These are phyloP conservation scores for Xylaria scruposa DNA, from an alignment of 495 filamentous ascomycete genomes.

Conservation along the genomic window DNA sequence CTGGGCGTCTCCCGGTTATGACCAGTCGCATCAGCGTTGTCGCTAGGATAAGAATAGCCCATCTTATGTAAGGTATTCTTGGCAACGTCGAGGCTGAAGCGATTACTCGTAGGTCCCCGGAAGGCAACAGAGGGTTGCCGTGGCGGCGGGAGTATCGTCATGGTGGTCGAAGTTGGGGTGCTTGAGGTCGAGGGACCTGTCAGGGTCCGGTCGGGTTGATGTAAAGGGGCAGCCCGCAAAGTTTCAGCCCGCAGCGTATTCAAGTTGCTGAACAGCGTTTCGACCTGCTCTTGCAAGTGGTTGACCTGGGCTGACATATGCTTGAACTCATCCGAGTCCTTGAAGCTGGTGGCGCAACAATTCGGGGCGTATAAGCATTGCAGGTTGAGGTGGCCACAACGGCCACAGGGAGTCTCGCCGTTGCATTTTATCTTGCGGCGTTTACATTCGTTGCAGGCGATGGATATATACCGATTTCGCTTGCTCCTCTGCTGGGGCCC, in stretches of 20 bases:
- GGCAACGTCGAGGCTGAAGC: conserved; percentile 86
- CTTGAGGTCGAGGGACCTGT: conserved; percentile 44
- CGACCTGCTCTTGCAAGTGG: conserved; percentile 83
- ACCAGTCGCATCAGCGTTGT: conserved; percentile 65
- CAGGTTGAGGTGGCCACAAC: conserved; percentile 82
- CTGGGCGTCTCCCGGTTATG: conserved; percentile 62
- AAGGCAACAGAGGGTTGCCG: conserved; percentile 75
- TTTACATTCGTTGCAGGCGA: conserved; percentile 91
- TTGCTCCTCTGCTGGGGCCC: conserved; percentile 62
- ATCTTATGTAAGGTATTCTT: conserved; percentile 87
- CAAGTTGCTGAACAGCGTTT: conserved; percentile 72
- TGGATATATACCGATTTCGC: conserved; percentile 81
- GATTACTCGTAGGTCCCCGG: conserved; percentile 84
- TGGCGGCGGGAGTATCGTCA: conserved; percentile 41
- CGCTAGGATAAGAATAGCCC: conserved; percentile 71
- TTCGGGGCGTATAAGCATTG: conserved; percentile 91
- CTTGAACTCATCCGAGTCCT: conserved; percentile 87
- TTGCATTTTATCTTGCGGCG: conserved; percentile 93
- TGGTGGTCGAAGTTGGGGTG: conserved; percentile 46
- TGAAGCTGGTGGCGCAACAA: conserved; percentile 80
- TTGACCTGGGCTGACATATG: conserved; percentile 76
- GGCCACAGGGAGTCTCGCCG: conserved; percentile 79
- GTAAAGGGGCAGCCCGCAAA: conserved; percentile 49
- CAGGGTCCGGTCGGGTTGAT: conserved; percentile 42
- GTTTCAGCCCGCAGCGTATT: conserved; percentile 65